phyloP scores from a whole-genome alignment of 768 basidiomycete genomes.

The Leccinum pellstonianum region DNA sequence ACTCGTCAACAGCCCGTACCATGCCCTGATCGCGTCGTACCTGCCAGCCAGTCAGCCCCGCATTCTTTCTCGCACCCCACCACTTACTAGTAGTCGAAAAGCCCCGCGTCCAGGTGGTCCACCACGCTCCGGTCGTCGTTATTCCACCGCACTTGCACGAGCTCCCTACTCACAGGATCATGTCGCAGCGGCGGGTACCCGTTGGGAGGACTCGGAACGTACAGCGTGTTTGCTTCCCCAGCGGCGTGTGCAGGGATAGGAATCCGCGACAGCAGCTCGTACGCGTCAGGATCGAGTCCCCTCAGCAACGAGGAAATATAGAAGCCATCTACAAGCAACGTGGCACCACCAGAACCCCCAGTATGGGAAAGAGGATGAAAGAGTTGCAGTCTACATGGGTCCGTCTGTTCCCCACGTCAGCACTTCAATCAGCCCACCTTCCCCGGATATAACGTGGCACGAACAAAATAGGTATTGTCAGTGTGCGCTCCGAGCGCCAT shows the following conservation, averaged over 20 bases:
- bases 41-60: conserved; percentile 30
- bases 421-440: conserved; percentile 12
- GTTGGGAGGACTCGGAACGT: conserved; percentile 52
- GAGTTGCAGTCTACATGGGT: conserved; percentile 92
- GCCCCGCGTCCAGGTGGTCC: conserved; percentile 50
- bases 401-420: conserved; percentile 52
- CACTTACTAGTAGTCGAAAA: conserved; percentile 74
- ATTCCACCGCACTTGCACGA: conserved; percentile 88
- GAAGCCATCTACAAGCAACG: conserved; percentile 95
- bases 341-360: conserved; percentile 79
- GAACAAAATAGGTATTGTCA: conserved; percentile 58
- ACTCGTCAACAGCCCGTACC: conserved; percentile 74
- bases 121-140: conserved; percentile 90
- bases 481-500: conserved; percentile 85
- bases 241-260: conserved; percentile 85
- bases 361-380: conserved; percentile 90
- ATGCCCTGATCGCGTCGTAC: conserved; percentile 79
- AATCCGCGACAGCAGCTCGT: conserved; percentile 63
- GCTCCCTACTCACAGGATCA: conserved; percentile 54
- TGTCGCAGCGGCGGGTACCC: conserved; percentile 75
- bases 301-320: conserved; percentile 81
- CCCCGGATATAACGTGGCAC: conserved; percentile 7
- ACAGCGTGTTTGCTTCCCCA: conserved; percentile 62
- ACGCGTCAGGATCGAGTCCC: conserved; percentile 67
- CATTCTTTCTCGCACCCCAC: neutral